Conservation (phyloP, 495 filamentous ascomycete genomes). For the Neurospora sp. region DNA sequence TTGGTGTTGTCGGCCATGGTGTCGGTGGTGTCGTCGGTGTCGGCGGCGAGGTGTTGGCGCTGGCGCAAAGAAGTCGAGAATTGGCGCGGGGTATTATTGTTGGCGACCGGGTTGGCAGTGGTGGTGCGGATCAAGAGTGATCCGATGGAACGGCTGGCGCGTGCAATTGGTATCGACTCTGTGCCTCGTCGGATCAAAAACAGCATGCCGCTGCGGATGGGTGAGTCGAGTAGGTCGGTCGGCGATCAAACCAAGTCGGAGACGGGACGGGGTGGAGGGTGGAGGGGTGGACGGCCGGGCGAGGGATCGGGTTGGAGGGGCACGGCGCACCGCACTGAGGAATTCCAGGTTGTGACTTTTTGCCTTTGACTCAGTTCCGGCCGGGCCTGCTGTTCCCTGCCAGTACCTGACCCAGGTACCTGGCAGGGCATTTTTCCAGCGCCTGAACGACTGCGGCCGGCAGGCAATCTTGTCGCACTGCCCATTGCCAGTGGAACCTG, state of each 20-base stretch:
- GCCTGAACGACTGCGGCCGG: not conserved
- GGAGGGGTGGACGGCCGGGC: not conserved
- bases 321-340: not conserved
- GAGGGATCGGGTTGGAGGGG: not conserved
- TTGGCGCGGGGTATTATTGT: not conserved
- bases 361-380: not conserved
- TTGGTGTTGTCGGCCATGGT: slow-evolving; percentile 1
- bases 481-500: not conserved
- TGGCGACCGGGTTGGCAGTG: not conserved
- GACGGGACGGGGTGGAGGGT: not conserved
- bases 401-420: not conserved
- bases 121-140: not conserved
- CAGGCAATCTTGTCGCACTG: not conserved
- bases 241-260: not conserved
- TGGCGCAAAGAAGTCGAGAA: not conserved
- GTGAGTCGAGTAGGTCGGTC: not conserved
- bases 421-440: not conserved
- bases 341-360: not conserved
- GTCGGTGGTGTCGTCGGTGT: not conserved
- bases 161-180: not conserved
- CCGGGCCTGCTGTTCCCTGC: not conserved
- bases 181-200: not conserved
- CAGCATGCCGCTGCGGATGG: not conserved
- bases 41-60: not conserved
- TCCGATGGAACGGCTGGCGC: not conserved